Base-by-base conservation (phyloP, 371 early-diverging fungal species). In the Mucor sp. region DNA sequence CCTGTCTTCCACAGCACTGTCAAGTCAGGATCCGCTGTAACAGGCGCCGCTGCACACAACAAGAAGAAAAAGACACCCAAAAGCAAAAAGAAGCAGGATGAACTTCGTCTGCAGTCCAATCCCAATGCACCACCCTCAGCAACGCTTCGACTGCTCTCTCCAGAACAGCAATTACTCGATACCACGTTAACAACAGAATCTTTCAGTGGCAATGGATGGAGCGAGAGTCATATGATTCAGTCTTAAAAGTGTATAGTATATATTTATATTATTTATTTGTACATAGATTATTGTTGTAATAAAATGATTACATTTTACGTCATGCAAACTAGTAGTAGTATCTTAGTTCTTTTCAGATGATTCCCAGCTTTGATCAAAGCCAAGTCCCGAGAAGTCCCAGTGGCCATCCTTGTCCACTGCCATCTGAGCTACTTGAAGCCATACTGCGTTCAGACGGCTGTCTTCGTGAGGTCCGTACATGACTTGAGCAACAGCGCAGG, bases 371-470 rank as follows among this genome's bases (percentile, higher is more conserved):
- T 79, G 70, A 30, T 68, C 73, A 67, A 74, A 84, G 2, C 83
- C 85, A 7, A 81, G 61, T 55, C 83, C 80, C 19, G 68, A 65
- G 62, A 74, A 77, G 27, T 74, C 67, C 83, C 84, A 85, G 30
- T 76, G 32, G 12, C 81, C 79, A 43, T 74, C 41, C 21, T 58
- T 30, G 41, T 82, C 80, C 15, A 82, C 25, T 0, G 75, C 62
- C 62, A 83, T 71, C 19, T 82, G 74, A 7, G 85, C 85, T 8
- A 72, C 75, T 15, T 78, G 67, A 21, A 82, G 41, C 70, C 76
- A 78, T 3, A 72, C 55, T 9, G 61, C 35, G 19, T 69, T 61
- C 3, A 64, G 57, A 0, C 37, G 60, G 3, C 65, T 27, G 27
- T 63, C 60, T 23, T 66, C 66, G 17, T 78, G 72, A 37, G 68